Conservation (phyloP, 306 rosid genomes). For the Astragalus membranaceus region DNA sequence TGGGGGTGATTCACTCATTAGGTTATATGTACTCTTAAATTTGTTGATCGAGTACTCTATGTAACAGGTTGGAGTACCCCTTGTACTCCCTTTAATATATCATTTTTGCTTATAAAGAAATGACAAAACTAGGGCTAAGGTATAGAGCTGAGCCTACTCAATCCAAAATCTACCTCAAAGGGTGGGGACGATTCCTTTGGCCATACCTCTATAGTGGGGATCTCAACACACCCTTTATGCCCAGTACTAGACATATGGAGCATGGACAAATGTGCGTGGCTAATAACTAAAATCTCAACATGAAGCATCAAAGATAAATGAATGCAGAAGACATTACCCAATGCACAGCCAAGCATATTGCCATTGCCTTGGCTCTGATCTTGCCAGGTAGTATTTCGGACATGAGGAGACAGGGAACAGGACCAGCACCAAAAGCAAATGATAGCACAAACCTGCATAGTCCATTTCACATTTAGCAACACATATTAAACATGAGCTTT, state of each 20-base stretch:
- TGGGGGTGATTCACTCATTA: no score
- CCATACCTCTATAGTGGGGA: not conserved
- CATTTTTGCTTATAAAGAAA: no score
- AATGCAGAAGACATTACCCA: slow-evolving; percentile 48
- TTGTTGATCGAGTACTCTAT: no score
- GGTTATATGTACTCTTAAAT: no score
- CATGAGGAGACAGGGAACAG: slow-evolving; percentile 76
- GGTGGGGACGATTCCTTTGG: not conserved
- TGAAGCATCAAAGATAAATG: slow-evolving; percentile 3
- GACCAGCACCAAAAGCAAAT: slow-evolving; percentile 77
- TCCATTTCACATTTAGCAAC: slow-evolving; percentile 18
- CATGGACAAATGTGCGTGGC: not conserved
- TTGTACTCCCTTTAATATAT: no score
- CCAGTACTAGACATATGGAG: not conserved
- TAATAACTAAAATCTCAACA: not conserved
- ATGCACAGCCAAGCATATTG: slow-evolving; percentile 78
- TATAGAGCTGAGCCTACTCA: no score
- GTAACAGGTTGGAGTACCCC: no score
- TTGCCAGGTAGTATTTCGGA: slow-evolving; percentile 64
- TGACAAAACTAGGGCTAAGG: no score
- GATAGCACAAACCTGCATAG: slow-evolving; percentile 59
- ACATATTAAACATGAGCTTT: not conserved
- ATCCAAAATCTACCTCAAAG: no score
- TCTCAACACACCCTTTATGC: not conserved
- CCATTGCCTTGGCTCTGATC: slow-evolving; percentile 84